Percentiles rank a stretch among this genome's conserved stretches.
phyloP scores from a whole-genome alignment of 306 rosid genomes.

The Rubus parviflorus region DNA sequence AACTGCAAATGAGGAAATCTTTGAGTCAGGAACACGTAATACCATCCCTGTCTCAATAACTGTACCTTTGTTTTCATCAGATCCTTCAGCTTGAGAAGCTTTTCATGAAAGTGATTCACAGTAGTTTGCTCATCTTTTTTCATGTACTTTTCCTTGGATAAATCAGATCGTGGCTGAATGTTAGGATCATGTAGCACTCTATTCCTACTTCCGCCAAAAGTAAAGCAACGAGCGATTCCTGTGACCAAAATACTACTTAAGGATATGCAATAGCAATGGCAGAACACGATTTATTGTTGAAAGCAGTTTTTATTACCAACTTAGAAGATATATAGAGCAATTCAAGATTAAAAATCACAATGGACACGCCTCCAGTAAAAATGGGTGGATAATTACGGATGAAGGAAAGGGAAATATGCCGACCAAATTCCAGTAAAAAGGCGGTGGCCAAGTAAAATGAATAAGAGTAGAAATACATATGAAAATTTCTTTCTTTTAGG shows the following conservation, averaged over 20 bases:
- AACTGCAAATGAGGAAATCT: neutral
- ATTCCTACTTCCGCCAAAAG: constrained; percentile 86
- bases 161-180: constrained; percentile 54
- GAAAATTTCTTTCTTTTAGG: neutral
- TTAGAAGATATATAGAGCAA: neutral
- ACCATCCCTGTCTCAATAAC: neutral
- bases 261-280: neutral
- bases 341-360: neutral
- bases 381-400: neutral
- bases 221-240: constrained; percentile 96
- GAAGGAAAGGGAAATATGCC: neutral
- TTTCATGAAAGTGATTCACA: constrained; percentile 87
- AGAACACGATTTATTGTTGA: neutral
- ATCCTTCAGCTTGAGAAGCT: constrained; percentile 86
- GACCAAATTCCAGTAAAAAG: neutral
- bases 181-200: constrained; percentile 69
- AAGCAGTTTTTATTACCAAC: no score
- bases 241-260: constrained; percentile 15
- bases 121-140: constrained; percentile 78
- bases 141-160: constrained; percentile 71
- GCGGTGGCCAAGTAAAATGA: no score
- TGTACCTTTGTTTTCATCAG: constrained; percentile 90
- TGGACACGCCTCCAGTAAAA: no score
- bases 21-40: neutral
- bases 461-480: no score